Evolutionary conservation across 2,329 filamentous ascomycete genomes (phyloP).

Genomic region (Penicillium concentricum): DNA sequence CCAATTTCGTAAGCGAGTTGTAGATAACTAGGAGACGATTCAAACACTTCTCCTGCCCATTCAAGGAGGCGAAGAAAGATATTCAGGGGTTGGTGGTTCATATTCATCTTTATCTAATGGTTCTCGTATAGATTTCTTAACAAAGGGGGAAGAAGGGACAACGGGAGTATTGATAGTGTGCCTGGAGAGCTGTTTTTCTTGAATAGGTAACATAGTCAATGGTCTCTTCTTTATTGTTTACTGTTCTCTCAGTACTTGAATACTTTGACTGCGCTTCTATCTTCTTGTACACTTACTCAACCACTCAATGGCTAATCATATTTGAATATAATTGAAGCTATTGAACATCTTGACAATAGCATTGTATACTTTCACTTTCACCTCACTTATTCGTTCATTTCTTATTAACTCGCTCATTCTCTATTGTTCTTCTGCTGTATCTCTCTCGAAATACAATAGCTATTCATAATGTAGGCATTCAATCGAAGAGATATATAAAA

Average conservation of each 20-base stretch:
- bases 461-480: background rate
- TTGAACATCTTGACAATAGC: background rate
- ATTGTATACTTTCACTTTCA: background rate
- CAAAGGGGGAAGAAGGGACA: too few relatives aligned
- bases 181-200: too few relatives aligned
- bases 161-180: too few relatives aligned
- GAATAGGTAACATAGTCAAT: too few relatives aligned
- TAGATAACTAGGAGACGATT: too few relatives aligned
- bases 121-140: too few relatives aligned
- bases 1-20: too few relatives aligned
- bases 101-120: too few relatives aligned
- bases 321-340: background rate
- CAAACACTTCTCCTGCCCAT: too few relatives aligned
- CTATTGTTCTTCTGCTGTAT: background rate
- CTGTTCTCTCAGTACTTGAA: background rate
- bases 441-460: background rate
- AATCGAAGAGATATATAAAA: background rate
- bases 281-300: background rate
- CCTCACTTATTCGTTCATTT: background rate
- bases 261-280: background rate
- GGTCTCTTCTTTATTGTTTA: background rate
- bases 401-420: background rate
- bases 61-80: too few relatives aligned
- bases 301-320: background rate
- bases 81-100: too few relatives aligned